phyloP scores from a whole-genome alignment of 441 rosid species.

The Geranium incanum region DNA sequence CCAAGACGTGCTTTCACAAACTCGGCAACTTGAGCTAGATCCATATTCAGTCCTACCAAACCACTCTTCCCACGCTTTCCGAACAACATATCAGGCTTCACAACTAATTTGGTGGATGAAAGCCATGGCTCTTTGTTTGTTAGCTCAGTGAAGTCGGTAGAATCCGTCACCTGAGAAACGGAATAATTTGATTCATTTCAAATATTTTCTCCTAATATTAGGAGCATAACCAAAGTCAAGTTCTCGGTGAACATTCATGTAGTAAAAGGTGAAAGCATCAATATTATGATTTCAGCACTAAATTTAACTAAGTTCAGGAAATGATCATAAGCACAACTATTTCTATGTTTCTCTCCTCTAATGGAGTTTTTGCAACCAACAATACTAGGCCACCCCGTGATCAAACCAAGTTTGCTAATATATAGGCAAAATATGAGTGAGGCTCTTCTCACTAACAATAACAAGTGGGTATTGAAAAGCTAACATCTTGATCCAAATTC shows the following conservation, averaged over 20 bases:
- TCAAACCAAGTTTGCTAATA: too few relatives aligned
- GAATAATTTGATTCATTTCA: not conserved
- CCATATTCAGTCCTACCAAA: constrained; percentile 74
- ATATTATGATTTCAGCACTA: not conserved
- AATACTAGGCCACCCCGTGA: too few relatives aligned
- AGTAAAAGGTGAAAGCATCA: not conserved
- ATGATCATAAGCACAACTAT: not conserved
- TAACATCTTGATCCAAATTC: not conserved
- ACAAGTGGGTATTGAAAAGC: too few relatives aligned
- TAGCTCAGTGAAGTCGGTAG: constrained; percentile 68
- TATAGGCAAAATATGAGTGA: too few relatives aligned
- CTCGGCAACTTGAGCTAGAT: constrained; percentile 83
- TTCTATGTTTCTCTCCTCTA: not conserved
- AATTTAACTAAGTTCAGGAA: not conserved
- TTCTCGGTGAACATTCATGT: not conserved
- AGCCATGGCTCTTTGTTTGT: constrained; percentile 75
- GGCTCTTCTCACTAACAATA: too few relatives aligned
- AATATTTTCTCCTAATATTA: not conserved
- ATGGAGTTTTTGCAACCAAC: too few relatives aligned
- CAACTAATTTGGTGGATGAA: constrained; percentile 69
- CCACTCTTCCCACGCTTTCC: constrained; percentile 95
- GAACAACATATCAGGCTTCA: constrained; percentile 89
- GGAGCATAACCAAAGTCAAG: not conserved
- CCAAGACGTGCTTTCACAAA: constrained; percentile 84
- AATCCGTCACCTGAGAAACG: constrained; percentile 54